Percentiles rank a stretch among this genome's conserved stretches.
Conservation (phyloP, 139 green algal genomes). For the Marvania coccoides region DNA sequence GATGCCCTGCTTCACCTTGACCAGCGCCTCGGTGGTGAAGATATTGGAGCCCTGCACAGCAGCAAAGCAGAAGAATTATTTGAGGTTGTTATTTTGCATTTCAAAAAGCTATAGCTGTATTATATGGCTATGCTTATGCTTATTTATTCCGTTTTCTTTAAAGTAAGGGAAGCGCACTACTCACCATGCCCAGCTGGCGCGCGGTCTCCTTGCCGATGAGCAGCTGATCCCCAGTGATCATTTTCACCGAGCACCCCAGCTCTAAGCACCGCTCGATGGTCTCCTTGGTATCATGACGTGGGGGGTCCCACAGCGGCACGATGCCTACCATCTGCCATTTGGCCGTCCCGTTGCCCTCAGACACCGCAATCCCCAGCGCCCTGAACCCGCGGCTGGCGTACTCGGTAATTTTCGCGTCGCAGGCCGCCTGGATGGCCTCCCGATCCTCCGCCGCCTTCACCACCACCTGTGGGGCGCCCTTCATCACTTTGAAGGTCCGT, state of each 20-base stretch:
- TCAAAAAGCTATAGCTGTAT: too few relatives aligned
- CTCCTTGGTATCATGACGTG: constrained; percentile 72
- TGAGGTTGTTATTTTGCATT: too few relatives aligned
- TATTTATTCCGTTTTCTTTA: too few relatives aligned
- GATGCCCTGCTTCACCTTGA: constrained; percentile 42
- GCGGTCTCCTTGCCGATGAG: constrained; percentile 82
- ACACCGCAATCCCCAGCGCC: constrained; percentile 59
- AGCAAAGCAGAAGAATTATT: too few relatives aligned
- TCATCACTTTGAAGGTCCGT: constrained; percentile 56
- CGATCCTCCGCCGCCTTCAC: constrained; percentile 47
- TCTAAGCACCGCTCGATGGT: constrained; percentile 64
- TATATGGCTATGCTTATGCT: too few relatives aligned
- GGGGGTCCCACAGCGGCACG: constrained; percentile 76
- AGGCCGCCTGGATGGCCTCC: constrained; percentile 37
- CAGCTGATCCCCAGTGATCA: constrained; percentile 83
- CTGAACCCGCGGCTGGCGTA: constrained; percentile 70
- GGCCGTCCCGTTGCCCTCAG: constrained; percentile 32
- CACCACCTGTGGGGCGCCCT: constrained; percentile 64
- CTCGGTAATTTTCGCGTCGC: constrained; percentile 67
- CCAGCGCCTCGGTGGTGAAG: constrained; percentile 49
- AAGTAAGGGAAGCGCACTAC: too few relatives aligned
- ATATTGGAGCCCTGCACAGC: constrained; percentile 73
- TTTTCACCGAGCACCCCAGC: constrained; percentile 71
- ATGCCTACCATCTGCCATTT: constrained; percentile 62
- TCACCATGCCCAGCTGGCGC: constrained; percentile 76